These are phyloP conservation scores for Xylariales sp. DNA, from an alignment of 2,329 filamentous ascomycete species.

Conservation along the genomic window DNA sequence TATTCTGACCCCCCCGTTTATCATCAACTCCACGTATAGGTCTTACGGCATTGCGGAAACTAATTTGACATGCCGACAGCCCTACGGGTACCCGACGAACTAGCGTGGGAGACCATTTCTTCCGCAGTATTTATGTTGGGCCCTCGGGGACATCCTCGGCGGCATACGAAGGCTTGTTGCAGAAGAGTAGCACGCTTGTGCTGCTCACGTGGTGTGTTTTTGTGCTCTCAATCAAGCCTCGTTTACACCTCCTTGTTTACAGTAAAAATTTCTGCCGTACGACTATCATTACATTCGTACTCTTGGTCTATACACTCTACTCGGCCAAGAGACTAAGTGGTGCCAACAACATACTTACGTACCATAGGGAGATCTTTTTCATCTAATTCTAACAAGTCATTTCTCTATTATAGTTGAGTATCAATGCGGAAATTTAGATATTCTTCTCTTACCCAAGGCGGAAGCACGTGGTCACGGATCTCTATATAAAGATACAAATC, in stretches of 20 bases:
- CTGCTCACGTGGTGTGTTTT: slow-evolving; percentile 20
- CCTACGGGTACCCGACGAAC: slow-evolving; percentile 19
- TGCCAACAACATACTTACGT: slow-evolving; percentile 12
- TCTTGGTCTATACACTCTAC: slow-evolving; percentile 21
- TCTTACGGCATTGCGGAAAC: neutral
- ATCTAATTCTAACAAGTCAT: neutral
- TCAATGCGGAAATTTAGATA: slow-evolving; percentile 19
- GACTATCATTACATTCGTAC: slow-evolving; percentile 24
- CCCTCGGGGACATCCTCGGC: slow-evolving; percentile 27
- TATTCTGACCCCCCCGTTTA: slow-evolving; percentile 13
- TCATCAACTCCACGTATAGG: slow-evolving; percentile 17
- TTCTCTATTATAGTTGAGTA: neutral
- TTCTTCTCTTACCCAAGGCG: neutral
- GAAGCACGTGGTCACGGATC: slow-evolving; percentile 13
- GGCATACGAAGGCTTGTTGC: slow-evolving; percentile 20
- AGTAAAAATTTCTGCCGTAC: slow-evolving; percentile 20
- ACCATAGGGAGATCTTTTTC: slow-evolving; percentile 13
- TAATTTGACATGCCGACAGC: slow-evolving; percentile 12
- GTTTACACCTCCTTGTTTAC: slow-evolving; percentile 8
- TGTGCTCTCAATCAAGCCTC: slow-evolving; percentile 20
- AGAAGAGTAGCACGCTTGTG: slow-evolving; percentile 13
- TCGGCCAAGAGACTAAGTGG: slow-evolving; percentile 6
- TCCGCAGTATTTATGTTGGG: slow-evolving; percentile 1
- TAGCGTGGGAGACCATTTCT: slow-evolving; percentile 17
- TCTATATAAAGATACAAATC: slow-evolving; percentile 16